phyloP scores from a whole-genome alignment of 805 yeast species.

The Candida andamanensis region DNA sequence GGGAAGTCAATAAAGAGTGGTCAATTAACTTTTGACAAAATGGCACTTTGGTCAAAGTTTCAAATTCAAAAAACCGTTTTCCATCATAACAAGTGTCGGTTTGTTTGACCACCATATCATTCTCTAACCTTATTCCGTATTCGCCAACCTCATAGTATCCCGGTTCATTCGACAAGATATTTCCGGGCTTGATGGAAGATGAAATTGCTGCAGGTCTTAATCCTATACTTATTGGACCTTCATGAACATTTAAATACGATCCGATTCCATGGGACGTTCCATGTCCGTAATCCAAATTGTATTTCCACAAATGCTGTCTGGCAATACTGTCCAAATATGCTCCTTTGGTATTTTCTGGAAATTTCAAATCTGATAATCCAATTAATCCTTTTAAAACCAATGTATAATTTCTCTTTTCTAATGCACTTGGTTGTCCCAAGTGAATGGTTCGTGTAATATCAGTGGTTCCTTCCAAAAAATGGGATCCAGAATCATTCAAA shows the following conservation, averaged over 20 bases:
- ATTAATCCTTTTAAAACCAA: conserved; percentile 56
- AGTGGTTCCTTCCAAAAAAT: conserved; percentile 82
- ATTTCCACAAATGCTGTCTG: conserved; percentile 52
- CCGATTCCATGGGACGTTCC: conserved; percentile 67
- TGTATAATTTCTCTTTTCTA: conserved; percentile 48
- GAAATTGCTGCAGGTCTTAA: conserved; percentile 46
- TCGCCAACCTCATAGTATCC: conserved; percentile 58
- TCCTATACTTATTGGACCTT: conserved; percentile 61
- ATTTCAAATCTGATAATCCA: conserved; percentile 42
- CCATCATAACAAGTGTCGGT: conserved; percentile 45
- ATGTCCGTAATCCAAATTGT: conserved; percentile 56
- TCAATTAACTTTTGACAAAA: conserved; percentile 73
- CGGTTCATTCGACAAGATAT: conserved; percentile 56
- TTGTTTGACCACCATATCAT: conserved; percentile 45
- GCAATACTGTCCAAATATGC: conserved; percentile 52
- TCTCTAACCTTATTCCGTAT: conserved; percentile 54
- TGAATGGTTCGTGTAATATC: conserved; percentile 61
- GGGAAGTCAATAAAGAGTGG: conserved; percentile 44
- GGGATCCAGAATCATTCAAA: conserved; percentile 87
- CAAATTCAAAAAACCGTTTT: conserved; percentile 60
- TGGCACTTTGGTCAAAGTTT: conserved; percentile 82
- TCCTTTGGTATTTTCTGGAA: conserved; percentile 55
- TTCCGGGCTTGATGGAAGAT: conserved; percentile 45
- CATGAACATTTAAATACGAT: conserved; percentile 57
- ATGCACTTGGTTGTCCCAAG: conserved; percentile 42